Evolutionary conservation across 768 basidiomycete genomes (phyloP).

Genomic region (Suillus placidus): DNA sequence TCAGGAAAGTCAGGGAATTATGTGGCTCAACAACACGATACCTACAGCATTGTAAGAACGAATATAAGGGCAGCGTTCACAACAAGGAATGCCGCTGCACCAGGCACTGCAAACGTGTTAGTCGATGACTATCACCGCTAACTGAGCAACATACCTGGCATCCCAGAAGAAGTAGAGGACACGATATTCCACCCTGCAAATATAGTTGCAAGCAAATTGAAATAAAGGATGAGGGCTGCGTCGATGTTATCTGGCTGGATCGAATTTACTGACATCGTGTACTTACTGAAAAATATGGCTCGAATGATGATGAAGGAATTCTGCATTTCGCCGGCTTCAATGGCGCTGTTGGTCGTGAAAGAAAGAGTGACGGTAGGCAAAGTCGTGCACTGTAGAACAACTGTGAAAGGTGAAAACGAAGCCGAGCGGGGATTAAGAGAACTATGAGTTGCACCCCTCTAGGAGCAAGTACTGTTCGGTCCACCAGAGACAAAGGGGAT

Average conservation of each 20-base stretch:
- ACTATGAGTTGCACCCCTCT: constrained; percentile 14
- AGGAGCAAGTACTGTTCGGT: constrained; percentile 14
- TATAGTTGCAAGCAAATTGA: constrained; percentile 53
- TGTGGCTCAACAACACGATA: constrained; percentile 4
- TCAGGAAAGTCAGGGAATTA: background rate
- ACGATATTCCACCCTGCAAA: constrained; percentile 63
- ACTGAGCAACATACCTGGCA: constrained; percentile 38
- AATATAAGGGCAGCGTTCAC: constrained; percentile 45
- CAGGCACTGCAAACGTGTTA: constrained; percentile 39
- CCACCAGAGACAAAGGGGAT: constrained; percentile 25
- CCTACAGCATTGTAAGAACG: constrained; percentile 36
- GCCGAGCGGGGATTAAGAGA: constrained; percentile 1
- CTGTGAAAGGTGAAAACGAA: constrained; percentile 2
- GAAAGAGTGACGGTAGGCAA: constrained; percentile 8
- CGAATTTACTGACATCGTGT: background rate
- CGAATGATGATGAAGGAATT: constrained; percentile 61
- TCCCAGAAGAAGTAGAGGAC: constrained; percentile 36
- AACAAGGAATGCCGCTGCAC: constrained; percentile 51
- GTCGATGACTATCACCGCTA: constrained; percentile 5
- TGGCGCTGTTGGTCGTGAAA: constrained; percentile 21
- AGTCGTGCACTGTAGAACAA: background rate
- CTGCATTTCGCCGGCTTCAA: constrained; percentile 35
- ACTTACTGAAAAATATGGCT: constrained; percentile 59
- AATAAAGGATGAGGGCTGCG: constrained; percentile 46
- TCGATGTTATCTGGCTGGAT: constrained; percentile 5